Conservation (phyloP, 345 rosid genomes). For the Geranium rotundifolium region DNA sequence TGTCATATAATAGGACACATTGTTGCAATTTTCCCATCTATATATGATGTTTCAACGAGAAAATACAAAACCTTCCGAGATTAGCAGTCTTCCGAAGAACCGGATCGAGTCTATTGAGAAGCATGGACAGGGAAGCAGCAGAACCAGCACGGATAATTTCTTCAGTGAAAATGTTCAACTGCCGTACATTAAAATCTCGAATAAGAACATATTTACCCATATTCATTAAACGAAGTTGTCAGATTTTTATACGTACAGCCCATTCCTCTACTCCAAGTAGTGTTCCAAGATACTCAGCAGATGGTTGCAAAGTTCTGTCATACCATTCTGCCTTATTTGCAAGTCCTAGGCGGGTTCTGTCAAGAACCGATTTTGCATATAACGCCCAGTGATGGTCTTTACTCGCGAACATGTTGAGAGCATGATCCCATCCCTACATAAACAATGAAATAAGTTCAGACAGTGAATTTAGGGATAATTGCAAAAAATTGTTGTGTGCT, state of each 20-base stretch:
- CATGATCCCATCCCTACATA: slow-evolving; percentile 76
- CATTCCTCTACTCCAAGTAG: slow-evolving; percentile 67
- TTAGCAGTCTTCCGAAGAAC: slow-evolving; percentile 86
- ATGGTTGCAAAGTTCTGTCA: slow-evolving; percentile 77
- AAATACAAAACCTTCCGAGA: slow-evolving; percentile 72
- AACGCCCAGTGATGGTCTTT: slow-evolving; percentile 69
- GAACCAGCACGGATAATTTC: slow-evolving; percentile 97
- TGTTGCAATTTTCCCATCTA: no score
- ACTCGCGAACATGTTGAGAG: slow-evolving; percentile 47
- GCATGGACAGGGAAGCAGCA: slow-evolving; percentile 76
- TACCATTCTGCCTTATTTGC: slow-evolving; percentile 83
- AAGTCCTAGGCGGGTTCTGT: slow-evolving; percentile 87
- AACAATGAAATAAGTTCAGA: slow-evolving; percentile 12
- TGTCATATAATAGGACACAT: no score
- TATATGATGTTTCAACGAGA: not conserved
- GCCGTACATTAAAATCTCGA: slow-evolving; percentile 11
- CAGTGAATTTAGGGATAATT: no score
- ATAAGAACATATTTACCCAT: not conserved
- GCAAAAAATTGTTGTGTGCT: no score
- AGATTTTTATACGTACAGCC: slow-evolving; percentile 57
- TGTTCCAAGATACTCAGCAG: slow-evolving; percentile 90
- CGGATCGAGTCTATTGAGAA: slow-evolving; percentile 89
- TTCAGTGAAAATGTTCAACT: slow-evolving; percentile 89
- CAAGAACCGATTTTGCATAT: slow-evolving; percentile 87
- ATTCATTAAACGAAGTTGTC: not conserved